Conservation (phyloP, 140 eudicot species). For the Erigeron philadelphicus region DNA sequence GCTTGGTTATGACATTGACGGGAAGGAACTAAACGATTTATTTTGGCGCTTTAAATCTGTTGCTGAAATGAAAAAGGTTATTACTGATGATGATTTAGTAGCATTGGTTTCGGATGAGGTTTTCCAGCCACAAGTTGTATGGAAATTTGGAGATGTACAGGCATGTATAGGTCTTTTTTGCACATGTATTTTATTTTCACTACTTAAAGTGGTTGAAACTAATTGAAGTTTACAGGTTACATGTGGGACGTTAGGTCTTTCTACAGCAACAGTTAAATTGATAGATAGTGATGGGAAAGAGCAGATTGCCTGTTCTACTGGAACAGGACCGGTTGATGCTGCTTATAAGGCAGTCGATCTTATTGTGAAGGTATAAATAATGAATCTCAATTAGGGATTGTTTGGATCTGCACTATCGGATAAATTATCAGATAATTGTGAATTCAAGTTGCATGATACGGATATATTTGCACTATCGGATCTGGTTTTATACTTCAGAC, state of each 20-base stretch:
- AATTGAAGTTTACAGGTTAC: slow-evolving; percentile 52
- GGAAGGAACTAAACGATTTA: slow-evolving; percentile 73
- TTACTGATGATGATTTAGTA: slow-evolving; percentile 81
- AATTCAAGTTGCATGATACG: not conserved
- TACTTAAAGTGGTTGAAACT: not conserved
- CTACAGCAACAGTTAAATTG: slow-evolving; percentile 83
- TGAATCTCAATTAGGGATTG: not conserved
- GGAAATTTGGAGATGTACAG: slow-evolving; percentile 92
- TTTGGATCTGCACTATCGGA: not conserved
- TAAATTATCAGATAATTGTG: not conserved
- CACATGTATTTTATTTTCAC: not conserved
- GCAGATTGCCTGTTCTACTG: slow-evolving; percentile 72
- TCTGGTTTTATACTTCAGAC: not conserved
- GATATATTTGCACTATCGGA: no score
- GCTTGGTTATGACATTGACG: slow-evolving; percentile 80
- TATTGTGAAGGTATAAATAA: slow-evolving; percentile 61
- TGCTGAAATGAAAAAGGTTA: slow-evolving; percentile 70
- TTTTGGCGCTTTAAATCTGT: slow-evolving; percentile 80
- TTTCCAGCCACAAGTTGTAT: slow-evolving; percentile 79
- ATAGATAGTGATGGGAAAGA: slow-evolving; percentile 61
- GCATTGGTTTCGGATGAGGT: slow-evolving; percentile 85
- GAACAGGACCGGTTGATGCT: slow-evolving; percentile 97
- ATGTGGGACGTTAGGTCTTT: slow-evolving; percentile 87
- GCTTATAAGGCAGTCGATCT: slow-evolving; percentile 90
- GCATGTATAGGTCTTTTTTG: slow-evolving; percentile 24